phyloP scores from a whole-genome alignment of 345 rosid species.

The Garcia nutans region DNA sequence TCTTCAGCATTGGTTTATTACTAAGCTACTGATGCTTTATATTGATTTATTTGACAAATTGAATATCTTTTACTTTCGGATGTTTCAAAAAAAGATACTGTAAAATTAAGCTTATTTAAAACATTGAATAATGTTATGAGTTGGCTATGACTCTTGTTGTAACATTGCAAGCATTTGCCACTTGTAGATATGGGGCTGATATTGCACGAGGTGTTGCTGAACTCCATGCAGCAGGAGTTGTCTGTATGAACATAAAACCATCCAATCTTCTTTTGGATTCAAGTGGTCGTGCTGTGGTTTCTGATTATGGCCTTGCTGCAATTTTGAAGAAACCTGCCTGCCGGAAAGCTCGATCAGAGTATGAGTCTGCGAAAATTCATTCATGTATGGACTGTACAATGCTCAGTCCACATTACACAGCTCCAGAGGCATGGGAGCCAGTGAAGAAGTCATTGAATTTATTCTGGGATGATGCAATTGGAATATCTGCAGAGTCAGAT shows the following conservation, averaged over 20 bases:
- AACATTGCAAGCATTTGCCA: conserved; percentile 26
- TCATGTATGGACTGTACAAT: conserved; percentile 83
- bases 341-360: conserved; percentile 60
- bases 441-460: conserved; percentile 78
- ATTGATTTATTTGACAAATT: background rate
- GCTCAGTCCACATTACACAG: conserved; percentile 86
- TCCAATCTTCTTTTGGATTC: conserved; percentile 89
- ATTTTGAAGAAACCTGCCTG: conserved; percentile 87
- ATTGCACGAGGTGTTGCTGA: conserved; percentile 92
- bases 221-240: conserved; percentile 96
- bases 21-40: background rate
- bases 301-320: conserved; percentile 89
- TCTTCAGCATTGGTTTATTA: background rate
- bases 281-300: conserved; percentile 82
- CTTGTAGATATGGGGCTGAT: conserved; percentile 91
- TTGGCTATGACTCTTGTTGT: conserved; percentile 4
- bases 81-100: background rate
- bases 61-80: background rate
- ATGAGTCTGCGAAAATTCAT: conserved; percentile 63
- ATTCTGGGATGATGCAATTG: conserved; percentile 93
- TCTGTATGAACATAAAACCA: conserved; percentile 94
- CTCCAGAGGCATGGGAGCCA: conserved; percentile 99
- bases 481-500: conserved; percentile 87
- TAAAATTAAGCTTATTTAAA: background rate
- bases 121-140: background rate